Percentiles rank a stretch among this genome's conserved stretches.
phyloP scores from a whole-genome alignment of 768 basidiomycete species.

The Mycena pura region DNA sequence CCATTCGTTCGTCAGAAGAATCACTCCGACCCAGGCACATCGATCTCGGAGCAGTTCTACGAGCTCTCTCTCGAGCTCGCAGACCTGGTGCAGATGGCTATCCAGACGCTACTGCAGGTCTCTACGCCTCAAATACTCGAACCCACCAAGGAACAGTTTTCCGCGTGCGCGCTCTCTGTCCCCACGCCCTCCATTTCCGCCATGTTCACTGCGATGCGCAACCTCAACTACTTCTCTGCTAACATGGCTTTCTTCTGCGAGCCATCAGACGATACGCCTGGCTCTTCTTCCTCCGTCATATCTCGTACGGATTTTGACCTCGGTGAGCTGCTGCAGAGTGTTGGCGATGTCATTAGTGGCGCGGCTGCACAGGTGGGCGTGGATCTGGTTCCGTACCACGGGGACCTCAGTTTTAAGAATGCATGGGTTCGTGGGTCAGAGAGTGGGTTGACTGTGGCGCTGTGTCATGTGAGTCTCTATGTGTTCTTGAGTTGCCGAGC shows the following conservation, averaged over 20 bases:
- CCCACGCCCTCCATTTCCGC: conserved; percentile 90
- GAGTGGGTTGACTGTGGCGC: conserved; percentile 77
- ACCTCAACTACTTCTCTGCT: conserved; percentile 92
- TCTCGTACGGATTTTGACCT: conserved; percentile 81
- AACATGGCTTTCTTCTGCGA: conserved; percentile 68
- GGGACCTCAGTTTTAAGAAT: conserved; percentile 87
- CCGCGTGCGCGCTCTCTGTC: conserved; percentile 85
- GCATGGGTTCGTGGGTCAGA: conserved; percentile 87
- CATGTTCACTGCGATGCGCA: conserved; percentile 91
- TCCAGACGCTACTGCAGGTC: conserved; percentile 90
- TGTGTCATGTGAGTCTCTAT: conserved; percentile 77
- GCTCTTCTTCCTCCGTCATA: conserved; percentile 11
- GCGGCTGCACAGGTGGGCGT: conserved; percentile 84
- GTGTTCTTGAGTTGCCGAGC: neutral
- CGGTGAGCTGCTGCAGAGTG: conserved; percentile 87
- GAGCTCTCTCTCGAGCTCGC: conserved; percentile 88
- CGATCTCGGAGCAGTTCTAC: conserved; percentile 48
- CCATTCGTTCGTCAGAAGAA: conserved; percentile 8
- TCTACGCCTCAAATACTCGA: conserved; percentile 91
- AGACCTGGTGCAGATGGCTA: conserved; percentile 88
- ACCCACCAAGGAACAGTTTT: conserved; percentile 92
- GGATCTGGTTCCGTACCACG: conserved; percentile 90
- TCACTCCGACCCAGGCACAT: conserved; percentile 24
- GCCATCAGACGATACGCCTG: conserved; percentile 23
- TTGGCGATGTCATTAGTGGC: conserved; percentile 88